Evolutionary conservation across 345 rosid genomes (phyloP), one percentile per base, ranked within the genome.

Genomic region (Hypericum perforatum): DNA sequence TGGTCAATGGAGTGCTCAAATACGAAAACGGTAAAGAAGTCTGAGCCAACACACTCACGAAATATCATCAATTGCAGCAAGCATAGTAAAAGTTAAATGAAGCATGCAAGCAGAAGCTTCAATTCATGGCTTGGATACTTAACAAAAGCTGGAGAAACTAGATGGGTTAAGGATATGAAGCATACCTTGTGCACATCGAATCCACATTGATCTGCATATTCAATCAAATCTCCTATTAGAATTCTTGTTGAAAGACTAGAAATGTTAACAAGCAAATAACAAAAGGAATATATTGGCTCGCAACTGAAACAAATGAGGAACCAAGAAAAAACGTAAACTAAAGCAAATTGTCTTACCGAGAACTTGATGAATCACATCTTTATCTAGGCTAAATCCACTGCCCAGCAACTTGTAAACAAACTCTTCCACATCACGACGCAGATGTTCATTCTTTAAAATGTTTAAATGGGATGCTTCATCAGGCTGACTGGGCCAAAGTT

Each of bases 351-450:
- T 50, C 38, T 64, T 77, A 75, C 81, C 78, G 45, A 77, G 69
- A 66, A 77, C 75, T 45, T 81, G 65, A 45, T 53, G 67, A 61
- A 78, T 75, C 58, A 75, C 60, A 45, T 63, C 58, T 55, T 41
- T 67, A 43, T 75, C 81, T 46, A 75, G 77, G 72, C 66, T 76
- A 56, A 77, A 80, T 13, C 86, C 82, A 53, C 65, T 74, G 63
- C 61, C 70, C 41, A 81, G 81, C 81, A 81, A 73, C 54, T 68
- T 70, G 39, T 69, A 53, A n/a, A 75, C 55, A 58, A 81, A 81
- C 40, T 81, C 73, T 64, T 77, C 77, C 22, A 75, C 45, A 51
- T 71, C 77, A 57, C 62, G 54, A 11, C 39, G 56, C 47, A 55
- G 32, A 56, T 63, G 41, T 58, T 39, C 63, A 43, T 32, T 58